Conservation (phyloP, 176 grass and related monocot genomes). For the Avena sativa region DNA sequence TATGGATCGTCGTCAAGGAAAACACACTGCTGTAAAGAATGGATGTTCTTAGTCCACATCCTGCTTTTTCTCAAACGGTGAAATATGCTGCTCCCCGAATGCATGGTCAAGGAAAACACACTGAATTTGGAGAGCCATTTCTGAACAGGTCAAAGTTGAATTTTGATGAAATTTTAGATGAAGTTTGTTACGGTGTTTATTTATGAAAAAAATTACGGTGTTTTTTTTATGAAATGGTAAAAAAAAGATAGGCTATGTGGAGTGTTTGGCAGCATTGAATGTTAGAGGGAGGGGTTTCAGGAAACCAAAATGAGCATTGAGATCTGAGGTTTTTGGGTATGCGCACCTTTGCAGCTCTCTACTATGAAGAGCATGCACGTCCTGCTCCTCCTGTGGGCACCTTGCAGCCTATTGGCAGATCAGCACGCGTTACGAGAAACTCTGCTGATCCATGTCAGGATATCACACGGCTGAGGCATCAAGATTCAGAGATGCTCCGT, state of each 20-base stretch:
- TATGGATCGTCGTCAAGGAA: constrained; percentile 1
- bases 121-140: too few relatives aligned
- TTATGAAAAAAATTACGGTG: too few relatives aligned
- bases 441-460: constrained; percentile 19
- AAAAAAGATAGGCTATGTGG: background rate
- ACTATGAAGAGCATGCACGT: constrained; percentile 20
- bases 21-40: constrained; percentile 39
- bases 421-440: constrained; percentile 40
- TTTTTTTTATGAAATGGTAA: background rate
- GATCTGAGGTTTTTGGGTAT: constrained; percentile 41
- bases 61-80: constrained; percentile 27
- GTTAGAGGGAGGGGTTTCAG: background rate
- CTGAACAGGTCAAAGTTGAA: too few relatives aligned
- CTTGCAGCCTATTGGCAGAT: constrained; percentile 45
- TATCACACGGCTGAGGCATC: constrained; percentile 10
- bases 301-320: constrained; percentile 12
- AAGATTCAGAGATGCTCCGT: constrained; percentile 1
- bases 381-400: constrained; percentile 3
- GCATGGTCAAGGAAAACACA: background rate
- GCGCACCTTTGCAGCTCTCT: constrained; percentile 42
- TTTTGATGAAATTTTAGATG: background rate
- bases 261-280: background rate
- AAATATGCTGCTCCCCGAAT: constrained; percentile 21
- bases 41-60: constrained; percentile 51
- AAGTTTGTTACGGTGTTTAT: background rate